Percentiles rank a stretch among this genome's conserved stretches.
Conservation (phyloP, 768 basidiomycete species). For the Termitomyces sp. region DNA sequence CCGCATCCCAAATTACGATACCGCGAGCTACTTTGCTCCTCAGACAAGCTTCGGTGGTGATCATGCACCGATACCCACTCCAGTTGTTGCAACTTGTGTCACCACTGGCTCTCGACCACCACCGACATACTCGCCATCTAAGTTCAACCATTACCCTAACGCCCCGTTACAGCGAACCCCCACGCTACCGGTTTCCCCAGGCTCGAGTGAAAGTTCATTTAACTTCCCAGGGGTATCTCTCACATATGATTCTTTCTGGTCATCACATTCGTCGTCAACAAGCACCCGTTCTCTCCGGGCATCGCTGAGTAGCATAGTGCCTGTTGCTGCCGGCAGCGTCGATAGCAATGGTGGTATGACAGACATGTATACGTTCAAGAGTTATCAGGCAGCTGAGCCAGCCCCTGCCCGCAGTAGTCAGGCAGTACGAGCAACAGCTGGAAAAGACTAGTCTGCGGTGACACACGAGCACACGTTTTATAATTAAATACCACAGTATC, state of each 20-base stretch:
- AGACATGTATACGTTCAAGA: not conserved
- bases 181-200: slow-evolving; percentile 5
- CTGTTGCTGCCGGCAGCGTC: not conserved
- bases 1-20: not conserved
- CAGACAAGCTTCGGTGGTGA: not conserved
- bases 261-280: slow-evolving; percentile 34
- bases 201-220: slow-evolving; percentile 16
- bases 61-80: not conserved
- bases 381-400: not conserved
- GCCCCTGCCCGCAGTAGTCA: not conserved
- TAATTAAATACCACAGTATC: not conserved
- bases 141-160: slow-evolving; percentile 9
- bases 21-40: not conserved
- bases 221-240: slow-evolving; percentile 27
- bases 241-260: slow-evolving; percentile 64
- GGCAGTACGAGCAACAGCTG: not conserved
- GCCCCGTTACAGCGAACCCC: slow-evolving; percentile 5
- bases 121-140: slow-evolving; percentile 4
- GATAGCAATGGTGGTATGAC: not conserved
- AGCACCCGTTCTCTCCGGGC: slow-evolving; percentile 14
- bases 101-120: slow-evolving; percentile 1
- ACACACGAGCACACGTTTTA: not conserved
- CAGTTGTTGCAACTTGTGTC: slow-evolving; percentile 6
- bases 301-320: slow-evolving; percentile 7
- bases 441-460: not conserved